phyloP scores from a whole-genome alignment of 1,284 basidiomycete species.

The Laetiporus sulphureus region DNA sequence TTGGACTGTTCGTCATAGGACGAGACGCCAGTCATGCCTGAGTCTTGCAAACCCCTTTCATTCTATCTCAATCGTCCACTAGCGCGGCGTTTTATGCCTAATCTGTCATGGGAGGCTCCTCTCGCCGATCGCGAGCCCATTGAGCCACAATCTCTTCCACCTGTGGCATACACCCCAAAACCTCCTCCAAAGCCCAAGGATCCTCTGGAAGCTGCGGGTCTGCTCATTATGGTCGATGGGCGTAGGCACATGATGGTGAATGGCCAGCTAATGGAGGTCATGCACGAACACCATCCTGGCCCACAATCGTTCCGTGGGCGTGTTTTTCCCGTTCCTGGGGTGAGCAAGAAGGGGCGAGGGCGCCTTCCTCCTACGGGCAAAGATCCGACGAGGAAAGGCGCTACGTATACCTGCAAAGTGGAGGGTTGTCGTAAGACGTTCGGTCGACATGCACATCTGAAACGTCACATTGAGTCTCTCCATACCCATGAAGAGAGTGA shows the following conservation, averaged over 20 bases:
- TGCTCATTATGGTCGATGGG: conserved; percentile 3
- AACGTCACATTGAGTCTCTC: conserved; percentile 69
- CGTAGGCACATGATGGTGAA: conserved; percentile 5
- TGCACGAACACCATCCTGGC: conserved; percentile 1
- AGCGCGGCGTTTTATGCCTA: conserved; percentile 4
- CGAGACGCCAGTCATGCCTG: conserved; percentile 11
- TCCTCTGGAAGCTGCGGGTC: background rate
- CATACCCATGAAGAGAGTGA: conserved; percentile 76
- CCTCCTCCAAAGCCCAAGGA: conserved; percentile 1
- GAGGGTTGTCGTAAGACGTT: conserved; percentile 69
- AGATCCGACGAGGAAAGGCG: conserved; percentile 29
- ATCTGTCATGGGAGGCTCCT: background rate
- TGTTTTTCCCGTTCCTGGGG: conserved; percentile 53
- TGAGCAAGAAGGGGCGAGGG: conserved; percentile 69
- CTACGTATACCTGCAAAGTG: conserved; percentile 56
- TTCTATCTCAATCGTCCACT: conserved; percentile 14
- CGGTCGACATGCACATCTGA: conserved; percentile 69
- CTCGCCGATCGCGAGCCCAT: background rate
- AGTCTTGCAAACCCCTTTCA: conserved; percentile 13
- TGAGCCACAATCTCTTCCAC: conserved; percentile 10
- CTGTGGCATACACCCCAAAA: conserved; percentile 8
- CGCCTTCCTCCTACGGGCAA: conserved; percentile 53
- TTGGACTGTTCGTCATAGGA: conserved; percentile 1
- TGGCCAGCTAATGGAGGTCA: conserved; percentile 1
- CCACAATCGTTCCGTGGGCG: background rate